Evolutionary conservation across 352 stramenopile genomes (phyloP).

Genomic region (Pilasporangium apinafurcum): DNA sequence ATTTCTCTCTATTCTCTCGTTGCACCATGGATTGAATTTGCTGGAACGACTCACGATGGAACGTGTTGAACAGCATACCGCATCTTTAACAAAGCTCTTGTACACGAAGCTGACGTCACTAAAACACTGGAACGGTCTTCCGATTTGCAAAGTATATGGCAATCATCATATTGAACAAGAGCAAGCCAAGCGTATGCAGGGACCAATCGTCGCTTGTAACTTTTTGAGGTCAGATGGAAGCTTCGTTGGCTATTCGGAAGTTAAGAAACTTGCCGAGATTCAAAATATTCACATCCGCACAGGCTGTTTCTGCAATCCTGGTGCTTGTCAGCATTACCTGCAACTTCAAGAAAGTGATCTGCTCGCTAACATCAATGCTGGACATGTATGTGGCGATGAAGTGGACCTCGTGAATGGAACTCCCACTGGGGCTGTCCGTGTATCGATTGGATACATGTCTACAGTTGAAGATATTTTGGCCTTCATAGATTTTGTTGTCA

Average conservation of each 20-base stretch:
- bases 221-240: slow-evolving; percentile 41
- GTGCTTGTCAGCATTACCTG: slow-evolving; percentile 64
- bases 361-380: slow-evolving; percentile 40
- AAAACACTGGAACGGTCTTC: slow-evolving; percentile 42
- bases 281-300: slow-evolving; percentile 67
- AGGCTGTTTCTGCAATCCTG: slow-evolving; percentile 79
- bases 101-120: slow-evolving; percentile 19
- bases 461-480: slow-evolving; percentile 55
- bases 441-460: slow-evolving; percentile 77
- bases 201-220: slow-evolving; percentile 59
- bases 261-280: slow-evolving; percentile 58
- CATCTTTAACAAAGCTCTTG: slow-evolving; percentile 32
- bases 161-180: neutral
- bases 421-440: slow-evolving; percentile 58
- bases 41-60: slow-evolving; percentile 38
- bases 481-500: slow-evolving; percentile 43
- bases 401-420: slow-evolving; percentile 60
- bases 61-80: slow-evolving; percentile 38
- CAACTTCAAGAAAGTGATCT: slow-evolving; percentile 41
- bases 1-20: slow-evolving; percentile 59
- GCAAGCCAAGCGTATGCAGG: slow-evolving; percentile 10
- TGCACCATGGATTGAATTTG: slow-evolving; percentile 42
- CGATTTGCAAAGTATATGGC: slow-evolving; percentile 59
- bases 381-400: slow-evolving; percentile 64
- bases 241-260: slow-evolving; percentile 68